phyloP scores from a whole-genome alignment of 176 grass and related monocot genomes.

The Hordeum vulgare region MorexV3_pseudomolecules_assembly NC_058519.1:136188245-136188744 shows the following conservation, averaged over 20 bases:
- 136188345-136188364: constrained; percentile 63
- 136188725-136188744: neutral
- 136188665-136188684: constrained; percentile 6
- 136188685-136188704: constrained; percentile 4
- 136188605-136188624: neutral
- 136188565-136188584: constrained; percentile 84
- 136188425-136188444: neutral
- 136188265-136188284: constrained; percentile 30
- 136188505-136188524: constrained; percentile 17
- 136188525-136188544: constrained; percentile 80
- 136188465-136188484: neutral
- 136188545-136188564: constrained; percentile 98
- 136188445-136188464: neutral
- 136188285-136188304: constrained; percentile 97
- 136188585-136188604: neutral
- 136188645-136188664: constrained; percentile 11
- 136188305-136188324: constrained; percentile 97
- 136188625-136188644: constrained; percentile 11
- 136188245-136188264: neutral
- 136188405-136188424: neutral
- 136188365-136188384: neutral
- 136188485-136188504: neutral
- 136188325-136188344: constrained; percentile 69
- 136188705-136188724: neutral
- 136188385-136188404: neutral